Percentiles rank a stretch among this genome's conserved stretches.
phyloP scores from a whole-genome alignment of 805 yeast species.

The Kodamaea jinghongensis region DNA sequence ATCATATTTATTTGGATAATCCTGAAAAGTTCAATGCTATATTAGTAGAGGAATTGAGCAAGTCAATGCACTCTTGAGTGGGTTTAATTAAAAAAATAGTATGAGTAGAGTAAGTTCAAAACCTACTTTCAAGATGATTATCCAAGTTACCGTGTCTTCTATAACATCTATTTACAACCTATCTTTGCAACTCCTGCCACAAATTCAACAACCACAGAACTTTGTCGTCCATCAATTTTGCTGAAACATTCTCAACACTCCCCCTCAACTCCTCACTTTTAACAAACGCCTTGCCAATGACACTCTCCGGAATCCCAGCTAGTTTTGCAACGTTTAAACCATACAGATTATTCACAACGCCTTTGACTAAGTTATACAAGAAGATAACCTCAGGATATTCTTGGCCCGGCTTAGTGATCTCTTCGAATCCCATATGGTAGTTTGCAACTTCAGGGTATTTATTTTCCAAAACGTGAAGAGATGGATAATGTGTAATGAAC shows the following conservation, averaged over 20 bases:
- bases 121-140: neutral
- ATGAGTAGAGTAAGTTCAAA: neutral
- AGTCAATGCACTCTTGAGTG: no score
- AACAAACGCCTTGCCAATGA: constrained; percentile 45
- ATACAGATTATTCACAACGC: constrained; percentile 57
- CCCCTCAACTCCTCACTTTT: constrained; percentile 34
- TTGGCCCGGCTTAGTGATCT: constrained; percentile 29
- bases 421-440: constrained; percentile 69
- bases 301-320: constrained; percentile 55
- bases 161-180: no score
- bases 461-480: constrained; percentile 51
- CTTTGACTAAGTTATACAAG: constrained; percentile 34
- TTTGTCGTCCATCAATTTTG: neutral
- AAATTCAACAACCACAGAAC: neutral
- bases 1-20: constrained; percentile 42
- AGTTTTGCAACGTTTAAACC: constrained; percentile 84
- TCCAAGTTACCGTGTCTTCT: neutral
- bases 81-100: no score
- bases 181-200: neutral
- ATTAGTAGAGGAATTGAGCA: constrained; percentile 25
- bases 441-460: constrained; percentile 47
- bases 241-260: constrained; percentile 21
- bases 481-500: constrained; percentile 84
- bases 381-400: constrained; percentile 39
- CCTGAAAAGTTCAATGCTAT: constrained; percentile 29